Evolutionary conservation across 257 asterid species (phyloP).

Genomic region (Datura wrightii): DNA sequence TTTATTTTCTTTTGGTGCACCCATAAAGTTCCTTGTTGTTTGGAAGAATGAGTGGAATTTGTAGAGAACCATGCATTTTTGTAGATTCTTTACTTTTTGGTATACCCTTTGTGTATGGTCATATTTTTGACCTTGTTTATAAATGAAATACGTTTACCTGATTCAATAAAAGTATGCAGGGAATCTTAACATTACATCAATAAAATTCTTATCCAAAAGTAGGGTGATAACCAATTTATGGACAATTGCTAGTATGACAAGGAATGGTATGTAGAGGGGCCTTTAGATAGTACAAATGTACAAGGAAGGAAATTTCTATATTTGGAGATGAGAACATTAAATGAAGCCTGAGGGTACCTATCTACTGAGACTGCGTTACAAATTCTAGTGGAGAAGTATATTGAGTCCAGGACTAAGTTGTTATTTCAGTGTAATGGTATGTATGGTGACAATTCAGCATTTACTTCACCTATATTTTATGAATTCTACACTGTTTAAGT

Average conservation of each 20-base stretch:
- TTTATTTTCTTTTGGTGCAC: too few relatives aligned
- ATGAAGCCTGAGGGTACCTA: neutral
- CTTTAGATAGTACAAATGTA: neutral
- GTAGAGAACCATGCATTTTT: too few relatives aligned
- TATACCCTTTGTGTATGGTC: too few relatives aligned
- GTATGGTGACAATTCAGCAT: constrained; percentile 11
- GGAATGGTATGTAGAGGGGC: neutral
- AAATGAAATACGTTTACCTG: too few relatives aligned
- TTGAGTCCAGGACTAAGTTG: constrained; percentile 16
- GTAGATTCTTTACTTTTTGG: too few relatives aligned
- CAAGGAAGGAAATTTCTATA: neutral
- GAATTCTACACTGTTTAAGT: neutral
- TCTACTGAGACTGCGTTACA: neutral
- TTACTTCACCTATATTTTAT: neutral
- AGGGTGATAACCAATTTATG: neutral
- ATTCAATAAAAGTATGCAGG: neutral
- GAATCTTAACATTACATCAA: neutral
- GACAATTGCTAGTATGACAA: neutral
- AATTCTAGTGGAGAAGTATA: constrained; percentile 19
- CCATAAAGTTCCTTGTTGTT: too few relatives aligned
- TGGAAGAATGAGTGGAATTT: too few relatives aligned
- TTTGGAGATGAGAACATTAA: constrained; percentile 2
- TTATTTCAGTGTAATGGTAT: neutral
- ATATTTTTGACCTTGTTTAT: too few relatives aligned
- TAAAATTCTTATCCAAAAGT: neutral